Base-by-base conservation (phyloP, 2,329 filamentous ascomycete genomes). In the Juglanconis oblonga region DNA sequence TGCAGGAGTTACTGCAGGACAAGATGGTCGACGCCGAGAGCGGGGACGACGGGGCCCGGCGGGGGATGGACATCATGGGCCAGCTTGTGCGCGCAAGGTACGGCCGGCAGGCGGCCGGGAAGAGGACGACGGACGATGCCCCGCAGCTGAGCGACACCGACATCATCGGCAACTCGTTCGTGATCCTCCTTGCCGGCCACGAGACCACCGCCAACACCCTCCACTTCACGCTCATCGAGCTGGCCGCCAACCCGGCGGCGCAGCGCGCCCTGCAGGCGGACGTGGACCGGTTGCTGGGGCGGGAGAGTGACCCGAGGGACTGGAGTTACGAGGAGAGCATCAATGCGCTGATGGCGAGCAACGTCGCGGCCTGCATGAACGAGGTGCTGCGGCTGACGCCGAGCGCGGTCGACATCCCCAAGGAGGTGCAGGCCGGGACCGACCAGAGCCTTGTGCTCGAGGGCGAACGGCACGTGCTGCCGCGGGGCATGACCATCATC, bases 131-230 rank as follows among this genome's bases (percentile, higher is more conserved):
- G 11, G 44, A 58, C 40, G 62, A 36, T 61, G 64, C 69, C 5
- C 75, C 73, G 11, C 71, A 72, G 17, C 72, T 89, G n/a, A 79
- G 74, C 5, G 83, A 87, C 64, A 79, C 80, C 4, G 88, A 92
- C 58, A 87, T 93, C 61, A 75, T 90, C 33, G 88, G 89, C 54
- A 92, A 92, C 68, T 85, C 88, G 24, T 88, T 88, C 64, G 77
- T 87, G 66, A 85, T 87, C 73, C 79, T 84, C 62, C 78, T 93
- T 1, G 90, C 91, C 0, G 91, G 91, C 11, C 90, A 95, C 72
- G 91, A 95, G 73, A 93, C 90, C 1, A 89, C 89, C 2, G 90
- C 90, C 52, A 91, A 90, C 71, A 82, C 84, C 4, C 78, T 92
- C 44, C 88, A 93, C 73, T 92, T 90, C 70, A 80, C 86, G 2